Base-by-base conservation (phyloP, 495 filamentous ascomycete species). In the Pyrenopolyporus hunteri region DNA sequence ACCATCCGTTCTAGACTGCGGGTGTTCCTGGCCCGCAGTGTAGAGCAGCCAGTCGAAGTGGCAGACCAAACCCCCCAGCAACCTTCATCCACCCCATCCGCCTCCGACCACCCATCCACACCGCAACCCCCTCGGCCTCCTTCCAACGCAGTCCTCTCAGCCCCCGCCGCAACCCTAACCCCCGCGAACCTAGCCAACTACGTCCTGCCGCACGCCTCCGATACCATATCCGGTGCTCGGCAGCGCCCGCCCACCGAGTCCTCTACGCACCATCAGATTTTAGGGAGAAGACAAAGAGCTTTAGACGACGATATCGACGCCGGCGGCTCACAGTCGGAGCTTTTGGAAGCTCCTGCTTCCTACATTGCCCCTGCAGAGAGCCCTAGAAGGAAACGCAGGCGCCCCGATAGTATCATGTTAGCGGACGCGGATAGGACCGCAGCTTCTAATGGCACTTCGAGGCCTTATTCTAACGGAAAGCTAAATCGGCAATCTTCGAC, bases 91-190 rank as follows among this genome's bases (percentile, higher is more conserved):
- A 65, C 68, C 61, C 64, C 63, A 57, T 60, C 66, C 70, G 47
- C 69, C 69, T 67, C 79, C 76, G 77, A 77, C 76, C 67, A 69
- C 70, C 72, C 74, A 73, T 74, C 70, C 69, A 73, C 73, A 63
- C 74, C 76, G 74, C 76, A 70, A 54, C 19, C 63, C 51, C 67
- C 73, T 59, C 66, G 57, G 43, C 43, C 59, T 64, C 59, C 78
- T 63, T 49, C 74, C 58, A 71, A 68, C 74, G 77, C 72, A 51
- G 54, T 59, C 45, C 35, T 69, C 70, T 71, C 76, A 60, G 67
- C 70, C 58, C 72, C 63, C 52, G 55, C 63, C 62, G 46, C 67
- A 52, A 51, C 61, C 51, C 39, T 67, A 40, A 20, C 32, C 35
- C 49, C 64, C 26, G 29, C 47, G 10, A 54, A 59, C 29, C 47